phyloP scores from a whole-genome alignment of 495 filamentous ascomycete genomes.

The Talaromyces wortmannii region DNA sequence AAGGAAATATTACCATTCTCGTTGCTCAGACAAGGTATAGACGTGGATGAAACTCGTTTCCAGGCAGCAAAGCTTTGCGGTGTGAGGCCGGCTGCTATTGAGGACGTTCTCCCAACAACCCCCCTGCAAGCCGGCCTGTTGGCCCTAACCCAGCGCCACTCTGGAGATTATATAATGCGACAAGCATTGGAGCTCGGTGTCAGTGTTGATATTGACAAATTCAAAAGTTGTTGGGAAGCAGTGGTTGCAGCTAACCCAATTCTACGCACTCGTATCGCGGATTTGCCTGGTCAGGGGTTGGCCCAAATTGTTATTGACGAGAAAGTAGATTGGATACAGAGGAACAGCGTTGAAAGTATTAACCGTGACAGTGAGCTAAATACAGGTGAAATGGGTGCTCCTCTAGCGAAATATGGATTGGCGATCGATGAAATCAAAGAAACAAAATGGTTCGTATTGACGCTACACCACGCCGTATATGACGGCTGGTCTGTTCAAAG shows the following conservation, averaged over 20 bases:
- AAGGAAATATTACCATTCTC: not conserved
- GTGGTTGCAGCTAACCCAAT: slow-evolving; percentile 25
- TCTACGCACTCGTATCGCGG: slow-evolving; percentile 37
- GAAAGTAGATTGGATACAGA: slow-evolving; percentile 23
- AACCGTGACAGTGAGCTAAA: slow-evolving; percentile 27
- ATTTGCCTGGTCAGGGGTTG: slow-evolving; percentile 19
- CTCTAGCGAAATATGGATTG: slow-evolving; percentile 39
- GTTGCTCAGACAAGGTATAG: slow-evolving; percentile 9
- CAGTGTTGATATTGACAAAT: slow-evolving; percentile 19
- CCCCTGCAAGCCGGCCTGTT: slow-evolving; percentile 54
- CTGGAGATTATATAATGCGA: slow-evolving; percentile 25
- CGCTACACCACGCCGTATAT: slow-evolving; percentile 54
- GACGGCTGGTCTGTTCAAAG: slow-evolving; percentile 52
- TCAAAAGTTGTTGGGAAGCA: slow-evolving; percentile 33
- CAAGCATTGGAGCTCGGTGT: slow-evolving; percentile 16
- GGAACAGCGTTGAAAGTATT: slow-evolving; percentile 21
- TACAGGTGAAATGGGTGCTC: slow-evolving; percentile 36
- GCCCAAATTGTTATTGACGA: slow-evolving; percentile 38
- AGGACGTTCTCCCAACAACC: not conserved
- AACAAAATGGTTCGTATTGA: slow-evolving; percentile 36
- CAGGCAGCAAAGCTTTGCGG: slow-evolving; percentile 6
- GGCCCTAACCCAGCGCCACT: slow-evolving; percentile 28
- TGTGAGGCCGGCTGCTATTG: not conserved
- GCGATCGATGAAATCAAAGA: slow-evolving; percentile 7
- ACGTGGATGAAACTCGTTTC: slow-evolving; percentile 22